phyloP scores from a whole-genome alignment of 495 filamentous ascomycete genomes.

The Copromyces sp. region DNA sequence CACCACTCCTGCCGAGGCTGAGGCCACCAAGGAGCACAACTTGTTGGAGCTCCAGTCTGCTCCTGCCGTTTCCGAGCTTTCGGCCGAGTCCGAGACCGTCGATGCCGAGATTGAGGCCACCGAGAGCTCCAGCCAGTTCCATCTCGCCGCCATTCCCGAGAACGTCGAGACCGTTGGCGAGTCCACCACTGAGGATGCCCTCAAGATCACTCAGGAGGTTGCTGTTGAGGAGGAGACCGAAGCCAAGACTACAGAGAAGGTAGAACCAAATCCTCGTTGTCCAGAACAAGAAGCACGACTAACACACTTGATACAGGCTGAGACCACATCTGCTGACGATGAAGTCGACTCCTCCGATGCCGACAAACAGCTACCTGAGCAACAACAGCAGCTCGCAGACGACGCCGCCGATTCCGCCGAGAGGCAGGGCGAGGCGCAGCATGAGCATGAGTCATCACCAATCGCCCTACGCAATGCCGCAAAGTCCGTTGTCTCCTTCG shows the following conservation, averaged over 20 bases:
- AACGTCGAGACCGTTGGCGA: not conserved
- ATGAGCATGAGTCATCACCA: conserved; percentile 4
- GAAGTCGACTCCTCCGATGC: not conserved
- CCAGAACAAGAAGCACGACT: conserved; percentile 7
- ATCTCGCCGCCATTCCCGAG: conserved; percentile 1
- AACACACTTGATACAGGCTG: not conserved
- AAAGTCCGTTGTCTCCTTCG: conserved; percentile 20
- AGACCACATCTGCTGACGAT: conserved; percentile 4
- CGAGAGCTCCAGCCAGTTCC: not conserved
- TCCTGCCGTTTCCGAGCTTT: conserved; percentile 12
- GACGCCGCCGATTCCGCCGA: conserved; percentile 4
- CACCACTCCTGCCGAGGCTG: conserved; percentile 7
- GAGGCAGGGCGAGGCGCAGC: conserved; percentile 7
- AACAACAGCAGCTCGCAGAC: conserved; percentile 1
- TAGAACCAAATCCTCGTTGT: conserved; percentile 9
- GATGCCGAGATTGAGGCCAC: not conserved
- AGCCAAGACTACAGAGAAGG: conserved; percentile 14
- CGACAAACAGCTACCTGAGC: not conserved
- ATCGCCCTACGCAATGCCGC: conserved; percentile 11
- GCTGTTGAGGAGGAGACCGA: not conserved
- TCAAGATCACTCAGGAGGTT: conserved; percentile 6
- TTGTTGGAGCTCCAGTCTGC: not conserved
- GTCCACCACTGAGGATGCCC: conserved; percentile 1
- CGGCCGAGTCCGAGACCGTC: conserved; percentile 3
- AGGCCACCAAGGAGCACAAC: conserved; percentile 6